Conservation (phyloP, 176 grass and related monocot genomes). For the Lolium rigidum region DNA sequence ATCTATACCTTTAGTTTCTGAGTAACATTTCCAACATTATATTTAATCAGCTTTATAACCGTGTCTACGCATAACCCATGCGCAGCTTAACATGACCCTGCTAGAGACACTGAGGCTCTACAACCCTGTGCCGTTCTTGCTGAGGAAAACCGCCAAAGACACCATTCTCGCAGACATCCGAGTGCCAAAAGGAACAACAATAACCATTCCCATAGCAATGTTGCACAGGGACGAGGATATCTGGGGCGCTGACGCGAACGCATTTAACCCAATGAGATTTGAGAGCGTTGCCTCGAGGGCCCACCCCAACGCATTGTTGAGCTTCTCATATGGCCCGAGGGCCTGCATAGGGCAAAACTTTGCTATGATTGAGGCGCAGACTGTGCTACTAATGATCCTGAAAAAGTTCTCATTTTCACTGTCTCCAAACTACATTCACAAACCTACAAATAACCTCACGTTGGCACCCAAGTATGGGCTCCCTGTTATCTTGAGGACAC, state of each 20-base stretch:
- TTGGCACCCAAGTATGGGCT: conserved; percentile 50
- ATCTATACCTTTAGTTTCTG: background rate
- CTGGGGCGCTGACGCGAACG: conserved; percentile 57
- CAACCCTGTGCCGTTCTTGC: conserved; percentile 14
- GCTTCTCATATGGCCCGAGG: conserved; percentile 34
- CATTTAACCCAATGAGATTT: conserved; percentile 69
- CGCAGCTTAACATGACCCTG: conserved; percentile 51
- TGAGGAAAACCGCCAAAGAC: conserved; percentile 16
- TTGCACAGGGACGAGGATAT: conserved; percentile 54
- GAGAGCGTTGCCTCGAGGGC: conserved; percentile 32
- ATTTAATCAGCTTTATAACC: no score
- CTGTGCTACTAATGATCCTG: conserved; percentile 49
- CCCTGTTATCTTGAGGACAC: conserved; percentile 43
- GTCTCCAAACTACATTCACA: conserved; percentile 56
- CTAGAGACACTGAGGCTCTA: conserved; percentile 53
- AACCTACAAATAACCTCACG: conserved; percentile 35
- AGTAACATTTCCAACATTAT: background rate
- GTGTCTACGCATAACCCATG: background rate
- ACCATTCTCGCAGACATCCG: conserved; percentile 4
- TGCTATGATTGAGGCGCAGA: conserved; percentile 50
- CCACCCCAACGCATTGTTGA: conserved; percentile 34
- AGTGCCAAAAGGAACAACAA: background rate
- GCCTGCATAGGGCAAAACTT: no score
- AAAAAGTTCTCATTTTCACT: conserved; percentile 55
- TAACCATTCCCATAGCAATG: conserved; percentile 43